Percentiles rank a stretch among this genome's conserved stretches.
phyloP scores from a whole-genome alignment of 1,284 basidiomycete species.

The Boletus sp. region DNA sequence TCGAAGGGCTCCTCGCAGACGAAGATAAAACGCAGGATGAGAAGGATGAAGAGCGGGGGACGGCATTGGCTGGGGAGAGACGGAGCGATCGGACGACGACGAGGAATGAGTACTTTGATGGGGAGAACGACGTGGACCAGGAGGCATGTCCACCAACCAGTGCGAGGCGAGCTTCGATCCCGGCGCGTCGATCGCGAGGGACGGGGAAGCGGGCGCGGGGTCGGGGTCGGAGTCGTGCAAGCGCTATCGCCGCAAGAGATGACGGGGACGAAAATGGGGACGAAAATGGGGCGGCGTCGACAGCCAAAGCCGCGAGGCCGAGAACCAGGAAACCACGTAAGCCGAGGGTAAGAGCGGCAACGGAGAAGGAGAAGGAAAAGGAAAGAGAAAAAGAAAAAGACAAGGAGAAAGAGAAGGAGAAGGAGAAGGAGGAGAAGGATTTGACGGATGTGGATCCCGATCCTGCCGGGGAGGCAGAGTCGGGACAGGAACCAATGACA shows the following conservation, averaged over 20 bases:
- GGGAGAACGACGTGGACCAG: conserved; percentile 63
- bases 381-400: conserved; percentile 36
- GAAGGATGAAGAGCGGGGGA: conserved; percentile 64
- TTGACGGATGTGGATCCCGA: conserved; percentile 29
- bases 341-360: conserved; percentile 25
- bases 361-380: conserved; percentile 41
- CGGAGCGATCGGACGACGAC: conserved; percentile 50
- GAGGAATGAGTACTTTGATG: conserved; percentile 72
- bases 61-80: conserved; percentile 56
- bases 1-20: conserved; percentile 76
- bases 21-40: conserved; percentile 76
- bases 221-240: conserved; percentile 26
- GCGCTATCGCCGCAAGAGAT: conserved; percentile 11
- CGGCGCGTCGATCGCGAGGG: conserved; percentile 32
- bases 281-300: conserved; percentile 16
- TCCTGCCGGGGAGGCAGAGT: conserved; percentile 27
- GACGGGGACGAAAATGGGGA: conserved; percentile 29
- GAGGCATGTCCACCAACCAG: conserved; percentile 35
- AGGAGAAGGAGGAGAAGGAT: conserved; percentile 38
- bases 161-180: conserved; percentile 13
- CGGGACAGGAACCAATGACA: conserved; percentile 32
- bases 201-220: conserved; percentile 31
- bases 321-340: conserved; percentile 28
- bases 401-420: conserved; percentile 20
- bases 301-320: conserved; percentile 10